Percentiles rank a stretch among this genome's conserved stretches.
phyloP scores from a whole-genome alignment of 2,329 filamentous ascomycete species.

The Beauveria pseudobassiana region DNA sequence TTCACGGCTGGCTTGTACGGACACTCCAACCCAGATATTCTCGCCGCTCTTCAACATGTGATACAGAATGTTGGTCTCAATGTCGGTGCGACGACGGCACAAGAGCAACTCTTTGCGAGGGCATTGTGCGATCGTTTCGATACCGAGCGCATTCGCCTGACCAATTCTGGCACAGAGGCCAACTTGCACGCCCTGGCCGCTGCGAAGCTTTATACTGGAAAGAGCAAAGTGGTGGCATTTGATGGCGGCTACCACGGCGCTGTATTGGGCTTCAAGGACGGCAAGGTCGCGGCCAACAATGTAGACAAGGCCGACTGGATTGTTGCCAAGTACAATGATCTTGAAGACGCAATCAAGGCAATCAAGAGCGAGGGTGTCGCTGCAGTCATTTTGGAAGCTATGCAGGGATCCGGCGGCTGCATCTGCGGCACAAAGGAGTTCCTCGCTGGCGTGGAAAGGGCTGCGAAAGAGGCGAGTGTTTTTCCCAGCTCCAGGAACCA shows the following conservation, averaged over 20 bases:
- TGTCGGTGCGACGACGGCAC: conserved; percentile 43
- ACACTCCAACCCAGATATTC: conserved; percentile 51
- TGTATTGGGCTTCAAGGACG: conserved; percentile 28
- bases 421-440: conserved; percentile 45
- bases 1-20: conserved; percentile 60
- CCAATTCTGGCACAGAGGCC: conserved; percentile 60
- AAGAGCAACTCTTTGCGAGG: conserved; percentile 44
- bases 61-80: conserved; percentile 43
- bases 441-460: conserved; percentile 39
- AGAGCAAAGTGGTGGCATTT: conserved; percentile 43
- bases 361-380: conserved; percentile 43
- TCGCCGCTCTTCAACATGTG: conserved; percentile 37
- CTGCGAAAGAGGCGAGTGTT: conserved; percentile 30
- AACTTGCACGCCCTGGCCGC: conserved; percentile 52
- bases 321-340: conserved; percentile 55
- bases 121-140: conserved; percentile 47
- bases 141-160: conserved; percentile 51
- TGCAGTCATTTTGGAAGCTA: conserved; percentile 57
- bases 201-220: conserved; percentile 39
- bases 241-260: conserved; percentile 35
- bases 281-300: conserved; percentile 32
- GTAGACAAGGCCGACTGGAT: conserved; percentile 49
- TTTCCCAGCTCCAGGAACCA: neutral
- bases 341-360: conserved; percentile 34
- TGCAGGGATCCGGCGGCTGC: conserved; percentile 58